Evolutionary conservation across 108 stramenopile genomes (phyloP), one percentile per base, ranked within the genome.

Genomic region (Cylindrotheca closterium): DNA sequence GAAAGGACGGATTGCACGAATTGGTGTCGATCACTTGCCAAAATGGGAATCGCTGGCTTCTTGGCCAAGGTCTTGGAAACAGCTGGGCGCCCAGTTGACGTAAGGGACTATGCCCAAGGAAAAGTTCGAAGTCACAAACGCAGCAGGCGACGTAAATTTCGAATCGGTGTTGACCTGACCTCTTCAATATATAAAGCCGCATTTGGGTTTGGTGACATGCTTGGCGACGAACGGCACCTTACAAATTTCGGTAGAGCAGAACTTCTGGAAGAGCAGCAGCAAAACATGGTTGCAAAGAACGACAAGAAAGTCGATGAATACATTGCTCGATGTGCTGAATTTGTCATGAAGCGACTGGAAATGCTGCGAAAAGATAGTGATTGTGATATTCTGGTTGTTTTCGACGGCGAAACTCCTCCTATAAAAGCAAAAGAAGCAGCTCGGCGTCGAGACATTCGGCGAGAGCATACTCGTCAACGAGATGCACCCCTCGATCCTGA

Each of bases 341-440:
- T 74, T 31, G 75, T 91, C 0, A 30, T 93, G 19, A 46, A 60
- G 37, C 45, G 73, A 30, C 54, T 94, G 31, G 29, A 83, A 51
- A 50, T 42, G 4, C 60, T 94, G 31, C 71, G 65, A 30, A 33
- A 79, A 8, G 63, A 63, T 29, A 80, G 78, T 33, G 46, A 59
- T 8, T 70, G 74, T 7, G 66, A 84, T n/a, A 42, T 91, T 12
- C 32, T 94, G 18, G 85, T 83, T 3, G 89, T 94, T 2, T 67
- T 94, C 30, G 93, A 94, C 74, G 93, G 93, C 7, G 33, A 53
- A 19, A 73, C 89, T 1, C 89, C 93, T 8, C 93, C 93, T 19
- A 72, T 76, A 32, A 94, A 94, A 61, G 25, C 29, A 3, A 29
- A 25, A 8, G 77, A 70, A 30, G 63, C 47, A n/a, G 12, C 47